phyloP scores from a whole-genome alignment of 1,284 basidiomycete species.

The Wolfiporia cocos region DNA sequence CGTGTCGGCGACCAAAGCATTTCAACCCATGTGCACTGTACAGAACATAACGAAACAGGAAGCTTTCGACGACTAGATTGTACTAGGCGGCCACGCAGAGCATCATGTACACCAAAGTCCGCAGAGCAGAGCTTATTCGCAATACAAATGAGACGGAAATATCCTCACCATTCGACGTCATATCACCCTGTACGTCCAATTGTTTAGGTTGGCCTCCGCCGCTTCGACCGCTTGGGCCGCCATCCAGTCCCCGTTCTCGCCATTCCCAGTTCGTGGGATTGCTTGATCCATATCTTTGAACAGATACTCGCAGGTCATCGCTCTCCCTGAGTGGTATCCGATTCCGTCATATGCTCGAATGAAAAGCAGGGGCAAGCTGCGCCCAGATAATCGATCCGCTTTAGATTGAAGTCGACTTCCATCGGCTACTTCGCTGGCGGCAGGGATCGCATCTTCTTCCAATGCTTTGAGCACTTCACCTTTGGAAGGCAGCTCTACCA shows the following conservation, averaged over 20 bases:
- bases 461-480: constrained; percentile 67
- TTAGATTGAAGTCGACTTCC: constrained; percentile 8
- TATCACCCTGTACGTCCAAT: constrained; percentile 73
- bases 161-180: constrained; percentile 27
- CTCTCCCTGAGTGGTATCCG: constrained; percentile 79
- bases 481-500: constrained; percentile 73
- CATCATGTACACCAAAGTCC: too few relatives aligned
- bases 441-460: constrained; percentile 55
- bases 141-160: too few relatives aligned
- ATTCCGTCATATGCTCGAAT: constrained; percentile 73
- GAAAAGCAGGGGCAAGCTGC: constrained; percentile 65
- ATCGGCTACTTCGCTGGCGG: constrained; percentile 26
- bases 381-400: constrained; percentile 38
- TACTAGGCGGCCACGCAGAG: too few relatives aligned
- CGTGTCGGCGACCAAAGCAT: too few relatives aligned
- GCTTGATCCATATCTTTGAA: constrained; percentile 59
- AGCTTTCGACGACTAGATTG: too few relatives aligned
- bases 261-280: constrained; percentile 13
- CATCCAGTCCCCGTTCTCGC: constrained; percentile 19
- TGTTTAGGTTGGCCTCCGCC: constrained; percentile 49
- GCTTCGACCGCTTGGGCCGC: constrained; percentile 63
- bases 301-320: constrained; percentile 78
- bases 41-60: too few relatives aligned
- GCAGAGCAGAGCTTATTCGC: too few relatives aligned
- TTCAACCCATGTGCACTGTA: too few relatives aligned